Evolutionary conservation across 306 rosid species (phyloP).

Genomic region (Rosa persica): DNA sequence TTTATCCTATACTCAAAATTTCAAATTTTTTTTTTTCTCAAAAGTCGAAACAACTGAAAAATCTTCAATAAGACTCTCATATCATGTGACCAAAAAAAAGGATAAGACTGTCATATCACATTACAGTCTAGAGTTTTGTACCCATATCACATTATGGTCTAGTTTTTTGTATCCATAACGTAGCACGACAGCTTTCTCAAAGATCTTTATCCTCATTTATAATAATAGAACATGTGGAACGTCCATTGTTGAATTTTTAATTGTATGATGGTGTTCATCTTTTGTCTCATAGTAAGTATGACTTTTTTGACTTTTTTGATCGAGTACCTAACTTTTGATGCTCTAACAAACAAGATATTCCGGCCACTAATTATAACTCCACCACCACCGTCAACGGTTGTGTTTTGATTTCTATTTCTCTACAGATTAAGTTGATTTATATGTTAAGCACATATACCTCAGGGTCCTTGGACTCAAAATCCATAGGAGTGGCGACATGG

Average conservation of each 20-base stretch:
- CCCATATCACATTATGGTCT: too few relatives aligned
- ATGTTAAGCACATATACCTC: slow-evolving; percentile 42
- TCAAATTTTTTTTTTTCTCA: too few relatives aligned
- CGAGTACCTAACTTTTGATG: background rate
- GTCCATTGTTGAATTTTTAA: background rate
- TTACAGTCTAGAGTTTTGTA: too few relatives aligned
- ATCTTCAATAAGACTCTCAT: background rate
- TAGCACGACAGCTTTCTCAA: too few relatives aligned
- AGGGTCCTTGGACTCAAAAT: slow-evolving; percentile 75
- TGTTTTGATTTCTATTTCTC: background rate
- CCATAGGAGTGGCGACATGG: slow-evolving; percentile 91
- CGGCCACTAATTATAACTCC: background rate
- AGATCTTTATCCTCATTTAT: too few relatives aligned
- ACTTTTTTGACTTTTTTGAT: background rate
- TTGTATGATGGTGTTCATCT: background rate
- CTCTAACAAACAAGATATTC: background rate
- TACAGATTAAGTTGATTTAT: background rate
- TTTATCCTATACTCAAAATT: too few relatives aligned
- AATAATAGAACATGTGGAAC: background rate
- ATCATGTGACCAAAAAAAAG: background rate
- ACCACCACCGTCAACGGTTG: background rate
- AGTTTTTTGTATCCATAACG: too few relatives aligned
- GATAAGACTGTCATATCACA: too few relatives aligned
- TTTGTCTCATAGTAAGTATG: background rate
- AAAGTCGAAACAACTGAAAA: too few relatives aligned